Percentiles rank a stretch among this genome's conserved stretches.
phyloP scores from a whole-genome alignment of 768 basidiomycete species.

The Asterophora parasitica region DNA sequence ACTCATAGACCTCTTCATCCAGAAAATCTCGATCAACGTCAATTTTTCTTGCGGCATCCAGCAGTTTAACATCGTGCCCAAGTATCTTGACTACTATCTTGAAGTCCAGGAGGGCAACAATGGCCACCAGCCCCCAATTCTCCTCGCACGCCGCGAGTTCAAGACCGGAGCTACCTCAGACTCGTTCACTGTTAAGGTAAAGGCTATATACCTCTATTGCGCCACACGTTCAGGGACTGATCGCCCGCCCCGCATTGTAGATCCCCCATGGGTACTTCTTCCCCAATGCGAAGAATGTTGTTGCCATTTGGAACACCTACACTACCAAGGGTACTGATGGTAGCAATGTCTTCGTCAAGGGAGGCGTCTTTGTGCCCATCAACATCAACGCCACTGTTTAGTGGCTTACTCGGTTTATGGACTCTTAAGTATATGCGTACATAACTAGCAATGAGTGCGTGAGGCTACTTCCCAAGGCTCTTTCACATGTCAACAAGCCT shows the following conservation, averaged over 20 bases:
- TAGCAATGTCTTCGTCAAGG: conserved; percentile 10
- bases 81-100: conserved; percentile 12
- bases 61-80: conserved; percentile 7
- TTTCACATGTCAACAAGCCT: no score
- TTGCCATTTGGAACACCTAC: conserved; percentile 6
- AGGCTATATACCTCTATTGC: no score
- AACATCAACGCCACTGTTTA: neutral
- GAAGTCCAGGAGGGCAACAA: conserved; percentile 7
- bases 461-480: no score
- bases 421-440: no score
- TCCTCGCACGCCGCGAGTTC: conserved; percentile 12
- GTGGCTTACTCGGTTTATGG: no score
- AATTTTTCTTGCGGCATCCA: conserved; percentile 8
- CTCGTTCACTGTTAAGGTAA: conserved; percentile 10
- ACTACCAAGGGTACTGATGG: conserved; percentile 7
- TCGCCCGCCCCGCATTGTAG: neutral
- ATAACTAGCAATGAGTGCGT: no score
- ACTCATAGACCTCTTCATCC: neutral
- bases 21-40: conserved; percentile 6
- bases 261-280: conserved; percentile 7
- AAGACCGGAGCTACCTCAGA: conserved; percentile 3
- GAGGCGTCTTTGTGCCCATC: neutral
- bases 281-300: neutral
- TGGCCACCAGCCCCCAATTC: conserved; percentile 10
- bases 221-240: neutral